Conservation (phyloP, 176 grass and related monocot species). For the Aegilops speltoides region DNA sequence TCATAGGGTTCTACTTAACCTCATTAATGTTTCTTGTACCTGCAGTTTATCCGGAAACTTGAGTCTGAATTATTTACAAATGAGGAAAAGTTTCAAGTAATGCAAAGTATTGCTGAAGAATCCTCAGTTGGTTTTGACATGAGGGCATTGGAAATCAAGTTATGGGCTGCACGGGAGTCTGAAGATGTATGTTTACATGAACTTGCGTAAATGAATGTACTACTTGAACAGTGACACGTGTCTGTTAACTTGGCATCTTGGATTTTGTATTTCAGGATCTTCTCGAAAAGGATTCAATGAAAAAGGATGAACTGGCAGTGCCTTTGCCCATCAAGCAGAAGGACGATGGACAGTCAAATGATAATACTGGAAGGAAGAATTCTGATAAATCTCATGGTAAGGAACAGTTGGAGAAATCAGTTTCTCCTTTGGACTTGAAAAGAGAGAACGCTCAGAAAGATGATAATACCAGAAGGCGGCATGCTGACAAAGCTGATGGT, state of each 20-base stretch:
- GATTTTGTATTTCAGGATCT: conserved; percentile 22
- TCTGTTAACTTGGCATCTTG: neutral
- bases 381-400: conserved; percentile 32
- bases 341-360: neutral
- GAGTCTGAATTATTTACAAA: conserved; percentile 58
- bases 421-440: conserved; percentile 29
- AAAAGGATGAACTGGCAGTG: conserved; percentile 15
- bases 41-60: conserved; percentile 78
- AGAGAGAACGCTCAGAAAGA: conserved; percentile 35
- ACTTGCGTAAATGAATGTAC: conserved; percentile 17
- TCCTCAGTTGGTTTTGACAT: conserved; percentile 56
- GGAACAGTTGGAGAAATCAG: conserved; percentile 27
- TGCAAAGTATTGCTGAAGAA: conserved; percentile 75
- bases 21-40: conserved; percentile 18
- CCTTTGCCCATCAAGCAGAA: conserved; percentile 30
- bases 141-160: conserved; percentile 40
- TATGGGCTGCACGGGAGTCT: conserved; percentile 26
- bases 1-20: neutral
- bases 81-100: conserved; percentile 61
- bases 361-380: conserved; percentile 25
- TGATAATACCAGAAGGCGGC: conserved; percentile 33
- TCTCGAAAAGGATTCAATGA: conserved; percentile 18
- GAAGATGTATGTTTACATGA: conserved; percentile 55
- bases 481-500: conserved; percentile 29
- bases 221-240: neutral